These are phyloP conservation scores for Coemansia reversa DNA, from an alignment of 192 early-diverging fungal genomes.

Conservation along the genomic window DNA sequence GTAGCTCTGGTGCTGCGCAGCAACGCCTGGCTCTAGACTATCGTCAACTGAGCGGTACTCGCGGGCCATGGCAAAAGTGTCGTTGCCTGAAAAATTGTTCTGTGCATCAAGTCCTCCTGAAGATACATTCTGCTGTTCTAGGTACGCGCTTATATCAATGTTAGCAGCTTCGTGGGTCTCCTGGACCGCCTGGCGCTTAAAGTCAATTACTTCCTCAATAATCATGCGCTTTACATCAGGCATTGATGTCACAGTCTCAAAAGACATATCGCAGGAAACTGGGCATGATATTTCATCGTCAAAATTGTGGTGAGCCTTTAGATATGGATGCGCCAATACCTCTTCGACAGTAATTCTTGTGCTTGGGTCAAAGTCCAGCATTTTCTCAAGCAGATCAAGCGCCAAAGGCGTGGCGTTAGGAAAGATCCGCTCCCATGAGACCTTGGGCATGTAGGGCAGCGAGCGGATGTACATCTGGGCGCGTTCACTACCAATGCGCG, in stretches of 20 bases:
- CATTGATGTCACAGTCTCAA: constrained; percentile 42
- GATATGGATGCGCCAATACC: constrained; percentile 88
- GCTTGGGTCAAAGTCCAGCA: constrained; percentile 92
- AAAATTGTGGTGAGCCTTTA: constrained; percentile 89
- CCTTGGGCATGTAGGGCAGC: constrained; percentile 83
- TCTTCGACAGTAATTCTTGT: constrained; percentile 91
- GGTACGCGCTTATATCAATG: constrained; percentile 28
- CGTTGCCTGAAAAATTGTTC: constrained; percentile 17
- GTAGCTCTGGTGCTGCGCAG: constrained; percentile 36
- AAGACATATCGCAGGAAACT: constrained; percentile 48
- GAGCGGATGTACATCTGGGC: constrained; percentile 95
- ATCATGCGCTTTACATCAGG: constrained; percentile 63
- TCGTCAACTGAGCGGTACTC: constrained; percentile 43
- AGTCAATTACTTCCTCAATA: constrained; percentile 77
- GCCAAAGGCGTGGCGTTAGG: constrained; percentile 78
- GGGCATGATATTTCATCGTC: constrained; percentile 70
- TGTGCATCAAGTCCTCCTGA: background rate
- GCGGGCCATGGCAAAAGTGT: constrained; percentile 40
- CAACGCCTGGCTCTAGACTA: constrained; percentile 43
- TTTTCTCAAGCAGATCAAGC: constrained; percentile 81
- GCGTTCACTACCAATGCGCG: constrained; percentile 87
- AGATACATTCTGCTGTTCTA: constrained; percentile 13
- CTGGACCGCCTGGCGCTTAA: constrained; percentile 61
- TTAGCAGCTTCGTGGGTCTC: constrained; percentile 45
- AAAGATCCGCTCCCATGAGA: constrained; percentile 85